Percentiles rank a stretch among this genome's conserved stretches.
Evolutionary conservation across 495 filamentous ascomycete species (phyloP).

Genomic region (Podospora pseudocomata): DNA sequence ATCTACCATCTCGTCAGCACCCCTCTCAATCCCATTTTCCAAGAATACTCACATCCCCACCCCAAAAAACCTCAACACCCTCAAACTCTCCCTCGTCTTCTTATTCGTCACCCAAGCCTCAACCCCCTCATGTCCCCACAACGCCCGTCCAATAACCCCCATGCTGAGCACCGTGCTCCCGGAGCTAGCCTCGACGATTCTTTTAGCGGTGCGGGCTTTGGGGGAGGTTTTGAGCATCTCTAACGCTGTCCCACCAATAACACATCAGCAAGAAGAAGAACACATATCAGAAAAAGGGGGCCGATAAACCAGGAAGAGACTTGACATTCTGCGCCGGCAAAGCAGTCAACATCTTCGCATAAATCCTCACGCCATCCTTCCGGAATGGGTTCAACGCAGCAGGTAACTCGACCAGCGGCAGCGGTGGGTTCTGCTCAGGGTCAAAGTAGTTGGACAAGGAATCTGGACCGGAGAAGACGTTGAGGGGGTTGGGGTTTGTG

Average conservation of each 20-base stretch:
- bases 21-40: no score
- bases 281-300: no score
- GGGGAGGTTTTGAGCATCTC: constrained; percentile 44
- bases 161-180: constrained; percentile 61
- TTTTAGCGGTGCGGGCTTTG: constrained; percentile 25
- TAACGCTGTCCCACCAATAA: constrained; percentile 48
- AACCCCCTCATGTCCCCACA: constrained; percentile 51
- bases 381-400: constrained; percentile 53
- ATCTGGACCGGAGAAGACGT: constrained; percentile 55
- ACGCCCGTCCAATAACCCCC: constrained; percentile 52
- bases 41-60: constrained; percentile 45
- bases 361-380: constrained; percentile 57
- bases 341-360: constrained; percentile 62
- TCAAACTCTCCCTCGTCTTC: constrained; percentile 51
- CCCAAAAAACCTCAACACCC: constrained; percentile 57
- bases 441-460: constrained; percentile 56
- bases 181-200: constrained; percentile 59
- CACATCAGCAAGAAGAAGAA: no score
- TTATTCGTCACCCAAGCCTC: constrained; percentile 60
- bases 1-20: constrained; percentile 25
- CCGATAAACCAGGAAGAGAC: constrained; percentile 60
- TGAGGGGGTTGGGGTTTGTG: constrained; percentile 38
- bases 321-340: constrained; percentile 64
- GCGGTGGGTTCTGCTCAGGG: constrained; percentile 52
- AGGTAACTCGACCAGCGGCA: constrained; percentile 60